Conservation (phyloP, 148 eudicot genomes). For the Rhododendron kiyosumense region DNA sequence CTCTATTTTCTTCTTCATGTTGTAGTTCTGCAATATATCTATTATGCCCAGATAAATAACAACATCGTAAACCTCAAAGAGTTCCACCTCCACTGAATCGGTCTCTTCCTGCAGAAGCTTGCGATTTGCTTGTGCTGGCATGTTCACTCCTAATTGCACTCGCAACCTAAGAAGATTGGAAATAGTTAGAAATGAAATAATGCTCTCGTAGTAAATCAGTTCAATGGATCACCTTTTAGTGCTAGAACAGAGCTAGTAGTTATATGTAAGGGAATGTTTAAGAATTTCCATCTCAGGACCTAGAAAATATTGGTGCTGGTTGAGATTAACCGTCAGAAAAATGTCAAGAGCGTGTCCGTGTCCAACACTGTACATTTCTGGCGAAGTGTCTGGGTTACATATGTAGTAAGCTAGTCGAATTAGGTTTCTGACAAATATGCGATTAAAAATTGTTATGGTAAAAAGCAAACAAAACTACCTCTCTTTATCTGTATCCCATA, state of each 20-base stretch:
- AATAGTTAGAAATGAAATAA: background rate
- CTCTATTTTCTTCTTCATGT: slow-evolving; percentile 74
- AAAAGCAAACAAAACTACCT: background rate
- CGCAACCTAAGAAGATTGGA: slow-evolving; percentile 47
- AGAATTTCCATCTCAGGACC: slow-evolving; percentile 1
- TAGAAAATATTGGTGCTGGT: background rate
- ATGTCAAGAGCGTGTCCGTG: background rate
- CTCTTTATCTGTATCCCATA: no score
- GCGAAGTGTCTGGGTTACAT: background rate
- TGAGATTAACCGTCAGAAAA: background rate
- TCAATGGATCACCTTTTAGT: background rate
- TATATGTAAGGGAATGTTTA: background rate
- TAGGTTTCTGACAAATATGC: background rate
- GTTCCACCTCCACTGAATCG: slow-evolving; percentile 64
- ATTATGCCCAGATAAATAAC: slow-evolving; percentile 92
- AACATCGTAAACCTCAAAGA: slow-evolving; percentile 90
- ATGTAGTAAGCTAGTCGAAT: background rate
- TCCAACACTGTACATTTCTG: background rate
- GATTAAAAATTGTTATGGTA: background rate
- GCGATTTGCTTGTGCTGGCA: slow-evolving; percentile 85
- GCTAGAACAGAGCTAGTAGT: background rate
- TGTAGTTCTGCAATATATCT: slow-evolving; percentile 86
- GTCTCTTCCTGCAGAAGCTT: slow-evolving; percentile 45
- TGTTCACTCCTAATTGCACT: slow-evolving; percentile 92
- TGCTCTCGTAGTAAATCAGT: background rate